Evolutionary conservation across 2,329 filamentous ascomycete genomes (phyloP), one percentile per base, ranked within the genome.

Genomic region (Fusarium guadeloupense): DNA sequence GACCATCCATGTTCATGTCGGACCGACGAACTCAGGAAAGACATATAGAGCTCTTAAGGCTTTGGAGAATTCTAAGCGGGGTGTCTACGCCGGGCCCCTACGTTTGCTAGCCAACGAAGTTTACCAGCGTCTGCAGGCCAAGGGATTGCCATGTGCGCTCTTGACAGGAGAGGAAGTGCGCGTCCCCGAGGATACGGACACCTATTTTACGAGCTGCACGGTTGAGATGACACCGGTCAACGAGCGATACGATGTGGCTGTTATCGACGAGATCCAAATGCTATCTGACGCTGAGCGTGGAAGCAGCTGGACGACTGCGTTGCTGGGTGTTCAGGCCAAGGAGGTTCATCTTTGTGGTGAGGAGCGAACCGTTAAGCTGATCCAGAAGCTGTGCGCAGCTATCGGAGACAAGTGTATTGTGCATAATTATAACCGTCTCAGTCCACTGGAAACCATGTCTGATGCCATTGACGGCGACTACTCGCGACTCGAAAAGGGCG

Each of bases 241-340:
- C 66, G 64, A 76, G 5, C 73, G 74, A 3, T 86, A 91, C 25
- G 94, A 98, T 35, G 93, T 99, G 30, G 94, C 92, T 2, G 94
- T 99, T 65, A 94, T 99, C 61, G 95, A 99, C 72, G 95, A 99
- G 78, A 98, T 99, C 53, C 95, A 99, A 76, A 98, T 99, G 95
- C 92, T 99, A 66, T 89, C 86, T 14, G 89, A 93, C 69, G 60
- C 74, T 0, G 86, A 92, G 1, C 89, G 95, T 67, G 95, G 96
- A 2, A 96, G 90, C 88, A 93, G 93, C 3, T 99, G 95, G 95
- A 97, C 93, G 2, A 87, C 93, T 68, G 95, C 95, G 3, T 81
- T 98, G 13, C 80, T 99, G 6, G 95, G 95, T 30, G 83, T 97
- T 1, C 89, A 90, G 75, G 95, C 92, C 5, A 89, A 88, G 67